Evolutionary conservation across 768 basidiomycete species (phyloP).

Genomic region (Lactifluus subvellereus): DNA sequence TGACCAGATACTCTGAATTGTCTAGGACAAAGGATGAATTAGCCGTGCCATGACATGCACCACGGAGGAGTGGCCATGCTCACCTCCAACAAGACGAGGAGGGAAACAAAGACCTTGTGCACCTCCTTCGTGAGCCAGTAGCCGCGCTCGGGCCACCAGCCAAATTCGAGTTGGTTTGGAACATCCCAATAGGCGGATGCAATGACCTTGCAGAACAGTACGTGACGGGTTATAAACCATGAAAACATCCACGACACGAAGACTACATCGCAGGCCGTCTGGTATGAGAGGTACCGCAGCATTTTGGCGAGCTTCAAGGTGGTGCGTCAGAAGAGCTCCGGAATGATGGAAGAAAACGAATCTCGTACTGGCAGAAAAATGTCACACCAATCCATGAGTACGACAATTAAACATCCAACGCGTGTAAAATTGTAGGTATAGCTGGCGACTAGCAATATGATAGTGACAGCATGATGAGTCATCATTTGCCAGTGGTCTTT

Average conservation of each 20-base stretch:
- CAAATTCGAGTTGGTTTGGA: slow-evolving; percentile 43
- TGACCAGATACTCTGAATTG: slow-evolving; percentile 82
- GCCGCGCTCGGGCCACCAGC: slow-evolving; percentile 56
- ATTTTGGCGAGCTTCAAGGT: slow-evolving; percentile 79
- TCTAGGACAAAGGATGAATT: slow-evolving; percentile 34
- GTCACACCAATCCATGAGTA: slow-evolving; percentile 93
- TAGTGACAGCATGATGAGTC: slow-evolving; percentile 88
- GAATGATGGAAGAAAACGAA: background rate
- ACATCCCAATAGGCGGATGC: slow-evolving; percentile 50
- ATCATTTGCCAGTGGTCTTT: slow-evolving; percentile 98
- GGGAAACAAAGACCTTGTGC: slow-evolving; percentile 44
- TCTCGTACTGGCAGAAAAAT: slow-evolving; percentile 73
- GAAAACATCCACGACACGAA: slow-evolving; percentile 83
- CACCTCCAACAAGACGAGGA: slow-evolving; percentile 63
- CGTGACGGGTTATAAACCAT: slow-evolving; percentile 88
- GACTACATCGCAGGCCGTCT: slow-evolving; percentile 58
- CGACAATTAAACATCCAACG: slow-evolving; percentile 83
- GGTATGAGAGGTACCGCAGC: slow-evolving; percentile 73
- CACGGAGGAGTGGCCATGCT: slow-evolving; percentile 15
- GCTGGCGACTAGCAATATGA: slow-evolving; percentile 67
- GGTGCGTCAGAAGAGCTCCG: background rate
- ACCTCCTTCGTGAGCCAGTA: slow-evolving; percentile 46
- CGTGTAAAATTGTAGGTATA: slow-evolving; percentile 84
- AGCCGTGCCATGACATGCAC: background rate
- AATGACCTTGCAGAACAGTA: slow-evolving; percentile 72